Base-by-base conservation (phyloP, 192 early-diverging fungal genomes). In the Diversispora epigaea region DNA sequence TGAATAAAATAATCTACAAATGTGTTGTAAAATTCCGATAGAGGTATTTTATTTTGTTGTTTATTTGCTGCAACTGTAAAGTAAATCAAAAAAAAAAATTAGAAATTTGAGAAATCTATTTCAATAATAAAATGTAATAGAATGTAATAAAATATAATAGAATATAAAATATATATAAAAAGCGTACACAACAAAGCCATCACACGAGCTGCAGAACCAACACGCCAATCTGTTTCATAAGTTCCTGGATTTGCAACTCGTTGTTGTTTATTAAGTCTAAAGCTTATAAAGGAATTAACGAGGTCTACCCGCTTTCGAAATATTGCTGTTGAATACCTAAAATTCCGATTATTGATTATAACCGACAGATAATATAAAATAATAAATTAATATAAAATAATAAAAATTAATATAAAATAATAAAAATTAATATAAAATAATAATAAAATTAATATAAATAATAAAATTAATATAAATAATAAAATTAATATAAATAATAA, bases 201-300 rank as follows among this genome's bases (percentile, higher is more conserved):
- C 39, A 95, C 89, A 22, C 92, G 84, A 44, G 96, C 89, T 0
- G 95, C 96, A 19, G 93, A 88, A 56, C 85, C 84, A 47, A 96
- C 87, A 54, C 90, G 86, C 90, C 95, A 95, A 79, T 98, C 96
- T 14, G 87, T 85, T 79, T 92, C 90, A 78, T 98, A 95, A 54
- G 79, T 81, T 50, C 11, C 22, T 14, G 44, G 47, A 32, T 21
- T 39, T 12, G 83, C 78, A 49, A 78, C 73, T 7, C 69, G 71
- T 3, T 71, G 79, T 71, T 90, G 86, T 67, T 91, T 89, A n/a
- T 90, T 83, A 9, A 98, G 82, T 39, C 94, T 83, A 80, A 89
- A 91, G 14, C 91, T 90, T 50, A 96, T 90, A 63, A 96, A 96
- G 45, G 92, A 87, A 79, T 95, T 93, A 43, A 95, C 91, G 56